phyloP scores from a whole-genome alignment of 768 basidiomycete species.

The Rhizopogon vulgaris region DNA sequence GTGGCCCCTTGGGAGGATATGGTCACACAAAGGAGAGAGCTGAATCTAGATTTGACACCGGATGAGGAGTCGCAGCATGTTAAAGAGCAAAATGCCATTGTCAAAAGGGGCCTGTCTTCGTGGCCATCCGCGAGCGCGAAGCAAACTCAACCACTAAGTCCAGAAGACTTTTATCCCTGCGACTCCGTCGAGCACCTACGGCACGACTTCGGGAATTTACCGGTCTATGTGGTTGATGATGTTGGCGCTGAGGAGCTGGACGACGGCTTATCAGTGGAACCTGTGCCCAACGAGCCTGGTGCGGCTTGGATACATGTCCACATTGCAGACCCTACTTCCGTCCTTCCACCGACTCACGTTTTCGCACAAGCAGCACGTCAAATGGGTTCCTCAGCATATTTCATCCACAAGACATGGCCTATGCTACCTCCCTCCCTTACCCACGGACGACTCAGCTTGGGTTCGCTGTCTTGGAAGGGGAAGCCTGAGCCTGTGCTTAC shows the following conservation, averaged over 20 bases:
- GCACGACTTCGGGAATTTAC: conserved; percentile 78
- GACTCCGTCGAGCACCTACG: conserved; percentile 70
- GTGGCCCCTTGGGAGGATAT: conserved; percentile 79
- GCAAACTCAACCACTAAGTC: conserved; percentile 38
- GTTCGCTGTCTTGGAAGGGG: conserved; percentile 25
- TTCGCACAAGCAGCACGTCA: conserved; percentile 53
- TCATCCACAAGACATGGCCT: conserved; percentile 53
- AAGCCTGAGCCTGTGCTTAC: conserved; percentile 58
- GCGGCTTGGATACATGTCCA: conserved; percentile 83
- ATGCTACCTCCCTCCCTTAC: conserved; percentile 66
- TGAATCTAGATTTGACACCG: conserved; percentile 20
- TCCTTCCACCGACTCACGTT: conserved; percentile 65
- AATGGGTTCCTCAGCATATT: conserved; percentile 53
- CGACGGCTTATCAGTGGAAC: conserved; percentile 85
- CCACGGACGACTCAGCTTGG: conserved; percentile 45
- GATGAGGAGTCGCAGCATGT: conserved; percentile 25
- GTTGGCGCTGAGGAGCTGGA: conserved; percentile 78
- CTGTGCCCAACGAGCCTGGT: conserved; percentile 51
- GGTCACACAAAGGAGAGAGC: conserved; percentile 31
- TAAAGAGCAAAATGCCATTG: conserved; percentile 25
- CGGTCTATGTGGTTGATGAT: conserved; percentile 87
- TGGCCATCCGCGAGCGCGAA: conserved; percentile 2
- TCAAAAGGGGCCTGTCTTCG: conserved; percentile 14
- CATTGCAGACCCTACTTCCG: conserved; percentile 84
- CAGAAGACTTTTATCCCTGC: conserved; percentile 53